These are phyloP conservation scores for Lasiodiplodia hormozganensis DNA, from an alignment of 2,329 filamentous ascomycete species.

Conservation along the genomic window DNA sequence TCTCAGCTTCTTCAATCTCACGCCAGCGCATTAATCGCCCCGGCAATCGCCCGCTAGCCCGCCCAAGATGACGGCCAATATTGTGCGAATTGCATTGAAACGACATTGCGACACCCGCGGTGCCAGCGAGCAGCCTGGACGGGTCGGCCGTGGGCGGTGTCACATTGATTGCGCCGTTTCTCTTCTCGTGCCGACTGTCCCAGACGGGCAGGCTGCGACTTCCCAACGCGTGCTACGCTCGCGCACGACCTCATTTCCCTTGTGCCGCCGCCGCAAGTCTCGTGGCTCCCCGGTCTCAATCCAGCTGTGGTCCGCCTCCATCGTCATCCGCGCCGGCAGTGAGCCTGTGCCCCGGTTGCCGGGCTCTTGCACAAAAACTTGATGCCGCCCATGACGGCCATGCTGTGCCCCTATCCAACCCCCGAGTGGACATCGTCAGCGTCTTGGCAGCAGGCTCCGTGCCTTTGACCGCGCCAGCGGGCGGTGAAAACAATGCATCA, in stretches of 20 bases:
- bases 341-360: no score
- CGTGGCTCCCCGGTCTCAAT: slow-evolving; percentile 4
- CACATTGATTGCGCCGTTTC: slow-evolving; percentile 16
- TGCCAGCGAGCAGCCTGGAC: not conserved
- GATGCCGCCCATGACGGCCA: no score
- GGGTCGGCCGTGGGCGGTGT: not conserved
- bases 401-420: not conserved
- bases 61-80: not conserved
- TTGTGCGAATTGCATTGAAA: slow-evolving; percentile 5
- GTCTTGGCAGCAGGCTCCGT: slow-evolving; percentile 18
- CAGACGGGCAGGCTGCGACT: slow-evolving; percentile 2
- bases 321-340: not conserved
- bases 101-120: slow-evolving; percentile 16
- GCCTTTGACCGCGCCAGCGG: slow-evolving; percentile 3
- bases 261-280: not conserved
- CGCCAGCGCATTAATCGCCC: not conserved
- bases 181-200: slow-evolving; percentile 10
- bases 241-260: slow-evolving; percentile 1
- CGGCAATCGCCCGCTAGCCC: not conserved
- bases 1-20: not conserved
- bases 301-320: not conserved
- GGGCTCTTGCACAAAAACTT: no score
- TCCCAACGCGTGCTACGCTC: not conserved
- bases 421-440: slow-evolving; percentile 3
- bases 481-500: slow-evolving; percentile 3